Evolutionary conservation across 2,329 filamentous ascomycete species (phyloP).

Genomic region (Paraphoma sp.): DNA sequence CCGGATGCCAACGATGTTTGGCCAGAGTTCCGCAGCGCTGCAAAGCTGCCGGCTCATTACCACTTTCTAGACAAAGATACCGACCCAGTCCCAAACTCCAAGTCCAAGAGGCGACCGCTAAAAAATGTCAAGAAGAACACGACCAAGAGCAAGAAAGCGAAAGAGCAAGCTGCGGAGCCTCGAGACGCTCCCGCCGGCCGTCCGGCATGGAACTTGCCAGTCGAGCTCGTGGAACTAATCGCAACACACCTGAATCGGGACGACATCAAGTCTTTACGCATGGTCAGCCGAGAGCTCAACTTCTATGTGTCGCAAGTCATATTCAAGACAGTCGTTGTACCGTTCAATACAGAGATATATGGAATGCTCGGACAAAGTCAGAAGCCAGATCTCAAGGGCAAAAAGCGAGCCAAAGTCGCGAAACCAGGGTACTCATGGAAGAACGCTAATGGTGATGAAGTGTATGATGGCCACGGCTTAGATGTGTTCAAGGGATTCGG

Average conservation of each 20-base stretch:
- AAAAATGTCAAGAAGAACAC: not conserved
- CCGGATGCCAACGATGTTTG: conserved; percentile 44
- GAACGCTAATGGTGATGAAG: conserved; percentile 51
- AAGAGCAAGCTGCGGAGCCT: not conserved
- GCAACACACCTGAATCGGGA: conserved; percentile 61
- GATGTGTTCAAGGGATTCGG: conserved; percentile 68
- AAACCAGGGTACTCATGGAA: conserved; percentile 48
- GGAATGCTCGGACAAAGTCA: conserved; percentile 55
- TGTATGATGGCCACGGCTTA: conserved; percentile 65
- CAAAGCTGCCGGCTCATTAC: conserved; percentile 36
- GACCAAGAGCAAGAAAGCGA: not conserved
- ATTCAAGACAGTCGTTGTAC: conserved; percentile 69
- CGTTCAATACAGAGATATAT: conserved; percentile 70
- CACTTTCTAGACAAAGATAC: conserved; percentile 17
- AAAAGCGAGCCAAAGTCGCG: conserved; percentile 38
- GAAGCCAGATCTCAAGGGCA: conserved; percentile 44
- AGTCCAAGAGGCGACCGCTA: conserved; percentile 1
- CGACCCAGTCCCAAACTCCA: not conserved
- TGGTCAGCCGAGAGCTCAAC: conserved; percentile 68
- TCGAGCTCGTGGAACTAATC: conserved; percentile 69
- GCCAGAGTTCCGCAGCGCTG: conserved; percentile 39
- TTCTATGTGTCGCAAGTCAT: conserved; percentile 63
- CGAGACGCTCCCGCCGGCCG: conserved; percentile 34
- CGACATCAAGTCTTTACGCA: conserved; percentile 66
- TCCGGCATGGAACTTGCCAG: conserved; percentile 57